A percentile compares a stretch with the other conserved stretches of the same genome.
Evolutionary conservation across 2,329 filamentous ascomycete species (phyloP).

Genomic region (Alternaria viburni): DNA sequence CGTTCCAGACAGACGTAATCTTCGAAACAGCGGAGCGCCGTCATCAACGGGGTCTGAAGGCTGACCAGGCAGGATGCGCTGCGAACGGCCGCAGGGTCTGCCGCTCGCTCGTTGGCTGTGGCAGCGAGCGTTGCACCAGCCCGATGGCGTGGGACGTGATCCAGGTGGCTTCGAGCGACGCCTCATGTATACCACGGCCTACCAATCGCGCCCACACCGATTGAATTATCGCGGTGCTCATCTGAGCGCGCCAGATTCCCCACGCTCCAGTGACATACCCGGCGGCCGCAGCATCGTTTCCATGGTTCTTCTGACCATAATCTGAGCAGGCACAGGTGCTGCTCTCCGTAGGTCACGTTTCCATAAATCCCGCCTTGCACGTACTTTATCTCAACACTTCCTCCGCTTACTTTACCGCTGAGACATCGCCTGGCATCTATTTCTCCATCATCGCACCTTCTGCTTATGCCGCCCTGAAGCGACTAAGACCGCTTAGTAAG

Average conservation of each 20-base stretch:
- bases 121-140: conserved; percentile 5
- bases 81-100: conserved; percentile 3
- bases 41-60: conserved; percentile 9
- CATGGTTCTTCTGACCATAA: conserved; percentile 9
- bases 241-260: conserved; percentile 18
- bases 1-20: conserved; percentile 12
- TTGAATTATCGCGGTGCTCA: conserved; percentile 10
- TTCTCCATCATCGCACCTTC: not conserved
- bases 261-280: conserved; percentile 14
- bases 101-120: conserved; percentile 7
- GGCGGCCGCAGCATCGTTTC: conserved; percentile 17
- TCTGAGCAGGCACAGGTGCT: conserved; percentile 2
- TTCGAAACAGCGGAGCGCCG: conserved; percentile 9
- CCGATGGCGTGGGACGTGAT: not conserved
- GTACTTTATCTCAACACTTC: not conserved
- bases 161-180: not conserved
- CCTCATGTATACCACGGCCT: not conserved
- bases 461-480: conserved; percentile 9
- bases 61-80: not conserved
- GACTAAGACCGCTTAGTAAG: conserved; percentile 20
- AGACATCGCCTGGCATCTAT: not conserved
- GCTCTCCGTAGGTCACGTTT: not conserved
- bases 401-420: not conserved
- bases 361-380: not conserved
- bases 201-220: not conserved